phyloP scores from a whole-genome alignment of 192 early-diverging fungal genomes.

The Spizellomyces punctatus region DNA sequence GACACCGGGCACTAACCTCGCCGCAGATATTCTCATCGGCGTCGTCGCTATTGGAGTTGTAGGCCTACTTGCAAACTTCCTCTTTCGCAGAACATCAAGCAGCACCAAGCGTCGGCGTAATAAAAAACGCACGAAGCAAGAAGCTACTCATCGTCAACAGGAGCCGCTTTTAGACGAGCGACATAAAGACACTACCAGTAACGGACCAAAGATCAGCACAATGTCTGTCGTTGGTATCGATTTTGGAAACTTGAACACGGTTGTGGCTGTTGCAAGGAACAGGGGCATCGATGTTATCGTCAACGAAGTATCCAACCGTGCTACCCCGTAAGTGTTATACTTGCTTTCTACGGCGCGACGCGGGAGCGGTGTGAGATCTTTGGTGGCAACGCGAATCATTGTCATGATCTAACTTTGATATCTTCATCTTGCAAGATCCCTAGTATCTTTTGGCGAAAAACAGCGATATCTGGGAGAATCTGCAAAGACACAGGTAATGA shows the following conservation, averaged over 20 bases:
- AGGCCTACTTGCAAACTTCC: conserved; percentile 19
- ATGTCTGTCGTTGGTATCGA: conserved; percentile 89
- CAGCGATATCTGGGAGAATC: conserved; percentile 94
- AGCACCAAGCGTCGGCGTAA: too few relatives aligned
- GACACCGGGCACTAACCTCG: too few relatives aligned
- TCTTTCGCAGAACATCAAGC: conserved; percentile 1
- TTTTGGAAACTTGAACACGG: conserved; percentile 94
- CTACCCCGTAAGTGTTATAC: conserved; percentile 77
- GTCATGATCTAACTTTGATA: not conserved
- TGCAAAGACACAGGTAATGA: conserved; percentile 69
- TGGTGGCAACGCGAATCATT: too few relatives aligned
- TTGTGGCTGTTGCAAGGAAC: conserved; percentile 96
- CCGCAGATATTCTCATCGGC: conserved; percentile 5
- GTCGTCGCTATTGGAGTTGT: conserved; percentile 26
- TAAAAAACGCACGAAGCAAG: conserved; percentile 1
- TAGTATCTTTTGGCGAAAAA: conserved; percentile 94
- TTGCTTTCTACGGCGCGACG: not conserved
- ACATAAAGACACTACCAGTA: not conserved
- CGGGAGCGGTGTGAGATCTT: not conserved
- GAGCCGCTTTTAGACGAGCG: not conserved
- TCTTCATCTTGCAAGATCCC: conserved; percentile 54
- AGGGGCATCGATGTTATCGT: conserved; percentile 96
- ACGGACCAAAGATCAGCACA: conserved; percentile 1
- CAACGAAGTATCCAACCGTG: conserved; percentile 96
- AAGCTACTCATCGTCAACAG: not conserved